phyloP scores from a whole-genome alignment of 148 eudicot genomes.

The Rhododendron ferrugineum region DNA sequence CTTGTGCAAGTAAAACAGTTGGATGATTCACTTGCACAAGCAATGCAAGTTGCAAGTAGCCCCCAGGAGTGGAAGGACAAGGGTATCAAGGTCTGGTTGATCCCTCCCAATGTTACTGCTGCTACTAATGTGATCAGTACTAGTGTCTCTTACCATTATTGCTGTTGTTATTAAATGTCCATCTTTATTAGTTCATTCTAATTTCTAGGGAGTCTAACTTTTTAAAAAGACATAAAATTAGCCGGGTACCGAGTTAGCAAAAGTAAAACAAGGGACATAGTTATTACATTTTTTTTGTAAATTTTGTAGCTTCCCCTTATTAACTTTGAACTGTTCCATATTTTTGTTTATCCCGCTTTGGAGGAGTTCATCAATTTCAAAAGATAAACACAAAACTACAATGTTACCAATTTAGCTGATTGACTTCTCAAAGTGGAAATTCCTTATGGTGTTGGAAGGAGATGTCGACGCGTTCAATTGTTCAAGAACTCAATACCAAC shows the following conservation, averaged over 20 bases:
- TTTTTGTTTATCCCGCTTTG: background rate
- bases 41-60: conserved; percentile 75
- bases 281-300: background rate
- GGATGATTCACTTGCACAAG: conserved; percentile 66
- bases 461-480: no score
- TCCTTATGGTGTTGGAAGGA: no score
- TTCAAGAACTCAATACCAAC: no score
- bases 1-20: conserved; percentile 54
- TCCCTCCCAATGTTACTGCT: background rate
- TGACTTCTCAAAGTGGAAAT: background rate
- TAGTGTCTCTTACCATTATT: background rate
- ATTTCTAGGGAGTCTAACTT: background rate
- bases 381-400: no score
- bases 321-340: background rate
- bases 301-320: background rate
- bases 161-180: background rate
- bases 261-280: no score
- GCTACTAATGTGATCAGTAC: background rate
- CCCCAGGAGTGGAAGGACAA: conserved; percentile 63
- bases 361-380: background rate
- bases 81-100: conserved; percentile 48
- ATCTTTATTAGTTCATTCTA: background rate
- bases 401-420: background rate
- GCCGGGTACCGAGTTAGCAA: background rate
- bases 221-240: background rate